Conservation (phyloP, 345 rosid genomes). For the Salix purpurea region DNA sequence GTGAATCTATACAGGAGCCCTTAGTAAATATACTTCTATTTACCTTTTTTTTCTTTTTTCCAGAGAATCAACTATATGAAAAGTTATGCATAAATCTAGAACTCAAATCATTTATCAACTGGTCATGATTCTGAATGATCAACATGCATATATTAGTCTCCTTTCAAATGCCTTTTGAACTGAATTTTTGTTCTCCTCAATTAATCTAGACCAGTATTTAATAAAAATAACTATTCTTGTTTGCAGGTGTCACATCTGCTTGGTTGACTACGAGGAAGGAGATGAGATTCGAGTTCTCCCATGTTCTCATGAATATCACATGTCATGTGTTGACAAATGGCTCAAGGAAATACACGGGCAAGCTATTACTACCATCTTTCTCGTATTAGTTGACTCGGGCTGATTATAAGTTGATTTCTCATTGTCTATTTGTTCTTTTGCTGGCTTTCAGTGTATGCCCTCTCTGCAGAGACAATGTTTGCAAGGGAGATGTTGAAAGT, state of each 20-base stretch:
- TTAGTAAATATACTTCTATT: background rate
- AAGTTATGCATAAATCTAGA: background rate
- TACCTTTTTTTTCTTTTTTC: background rate
- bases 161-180: background rate
- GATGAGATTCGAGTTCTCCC: slow-evolving; percentile 26
- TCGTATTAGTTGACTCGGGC: background rate
- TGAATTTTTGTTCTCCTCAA: background rate
- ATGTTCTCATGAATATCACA: slow-evolving; percentile 26
- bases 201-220: background rate
- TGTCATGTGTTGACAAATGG: slow-evolving; percentile 26
- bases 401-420: background rate
- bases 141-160: background rate
- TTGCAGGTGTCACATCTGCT: slow-evolving; percentile 25
- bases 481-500: slow-evolving; percentile 16
- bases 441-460: slow-evolving; percentile 21
- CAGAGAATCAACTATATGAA: background rate
- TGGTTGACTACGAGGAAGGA: slow-evolving; percentile 25
- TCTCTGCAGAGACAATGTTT: slow-evolving; percentile 26
- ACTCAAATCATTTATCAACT: background rate
- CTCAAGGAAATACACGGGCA: slow-evolving; percentile 26
- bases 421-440: background rate
- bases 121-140: background rate
- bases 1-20: background rate
- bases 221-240: background rate
- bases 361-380: background rate